These are phyloP conservation scores for Stenocarpella maydis DNA, from an alignment of 2,329 filamentous ascomycete genomes.

Conservation along the genomic window DNA sequence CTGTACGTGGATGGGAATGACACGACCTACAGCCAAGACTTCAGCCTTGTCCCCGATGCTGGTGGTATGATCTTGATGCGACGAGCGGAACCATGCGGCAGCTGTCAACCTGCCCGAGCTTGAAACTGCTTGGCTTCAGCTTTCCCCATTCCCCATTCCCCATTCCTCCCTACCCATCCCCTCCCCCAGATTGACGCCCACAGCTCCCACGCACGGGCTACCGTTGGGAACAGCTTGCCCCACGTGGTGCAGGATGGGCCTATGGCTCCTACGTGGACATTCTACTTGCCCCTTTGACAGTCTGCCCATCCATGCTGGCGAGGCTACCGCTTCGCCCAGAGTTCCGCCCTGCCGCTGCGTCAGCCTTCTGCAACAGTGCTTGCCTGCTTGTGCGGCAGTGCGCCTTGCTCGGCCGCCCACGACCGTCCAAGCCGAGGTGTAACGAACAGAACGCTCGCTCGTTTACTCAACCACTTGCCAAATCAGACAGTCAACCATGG, in stretches of 20 bases:
- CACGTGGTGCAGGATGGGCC: slow-evolving; percentile 17
- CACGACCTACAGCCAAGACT: neutral
- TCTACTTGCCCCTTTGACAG: neutral
- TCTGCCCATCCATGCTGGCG: neutral
- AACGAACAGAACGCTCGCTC: neutral
- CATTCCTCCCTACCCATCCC: neutral
- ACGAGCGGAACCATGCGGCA: slow-evolving; percentile 23
- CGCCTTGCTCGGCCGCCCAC: neutral
- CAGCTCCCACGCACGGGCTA: slow-evolving; percentile 13
- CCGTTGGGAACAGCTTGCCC: neutral
- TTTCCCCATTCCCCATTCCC: neutral
- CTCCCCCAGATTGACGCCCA: neutral
- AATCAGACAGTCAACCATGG: neutral
- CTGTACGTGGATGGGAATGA: neutral
- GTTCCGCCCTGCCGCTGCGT: neutral
- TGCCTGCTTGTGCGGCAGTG: neutral
- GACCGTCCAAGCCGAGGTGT: neutral
- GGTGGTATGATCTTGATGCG: neutral
- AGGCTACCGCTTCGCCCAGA: neutral
- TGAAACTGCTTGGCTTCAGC: slow-evolving; percentile 7
- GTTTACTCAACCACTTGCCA: neutral
- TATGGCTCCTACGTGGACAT: neutral
- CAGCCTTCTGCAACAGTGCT: neutral
- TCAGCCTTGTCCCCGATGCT: slow-evolving; percentile 3
- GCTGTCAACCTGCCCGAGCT: slow-evolving; percentile 18